These are phyloP conservation scores for Paecilomyces sp. DNA, from an alignment of 2,329 filamentous ascomycete genomes.

Conservation along the genomic window DNA sequence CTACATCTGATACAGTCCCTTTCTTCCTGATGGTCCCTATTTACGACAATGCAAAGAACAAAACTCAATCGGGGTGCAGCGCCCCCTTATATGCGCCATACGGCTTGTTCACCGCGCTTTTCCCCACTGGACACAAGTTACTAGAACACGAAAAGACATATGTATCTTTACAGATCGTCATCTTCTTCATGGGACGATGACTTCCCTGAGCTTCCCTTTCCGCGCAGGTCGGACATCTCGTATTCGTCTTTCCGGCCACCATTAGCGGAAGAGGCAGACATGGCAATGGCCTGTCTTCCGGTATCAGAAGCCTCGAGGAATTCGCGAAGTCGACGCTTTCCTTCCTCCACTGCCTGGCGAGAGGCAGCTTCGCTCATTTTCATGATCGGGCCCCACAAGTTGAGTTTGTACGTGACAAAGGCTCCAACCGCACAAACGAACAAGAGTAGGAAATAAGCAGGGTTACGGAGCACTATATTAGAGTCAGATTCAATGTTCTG, in stretches of 20 bases:
- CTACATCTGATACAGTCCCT: not conserved
- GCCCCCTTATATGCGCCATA: not conserved
- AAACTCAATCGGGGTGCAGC: not conserved
- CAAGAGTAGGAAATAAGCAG: constrained; percentile 83
- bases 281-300: constrained; percentile 72
- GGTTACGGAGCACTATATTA: constrained; percentile 75
- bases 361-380: constrained; percentile 90
- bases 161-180: not conserved
- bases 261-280: constrained; percentile 45
- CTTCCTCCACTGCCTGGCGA: constrained; percentile 79
- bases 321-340: constrained; percentile 82
- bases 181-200: not conserved
- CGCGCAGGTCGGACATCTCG: constrained; percentile 43
- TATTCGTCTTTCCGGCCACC: constrained; percentile 45
- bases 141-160: not conserved
- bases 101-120: not conserved
- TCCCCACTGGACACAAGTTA: not conserved
- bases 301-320: constrained; percentile 85
- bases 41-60: not conserved
- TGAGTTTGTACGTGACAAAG: constrained; percentile 88
- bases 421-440: constrained; percentile 68
- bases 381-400: constrained; percentile 90
- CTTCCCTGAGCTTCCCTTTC: not conserved
- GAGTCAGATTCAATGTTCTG: constrained; percentile 5
- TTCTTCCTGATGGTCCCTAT: not conserved